Conservation (phyloP, 2,329 filamentous ascomycete genomes). For the Septoria linicola region DNA sequence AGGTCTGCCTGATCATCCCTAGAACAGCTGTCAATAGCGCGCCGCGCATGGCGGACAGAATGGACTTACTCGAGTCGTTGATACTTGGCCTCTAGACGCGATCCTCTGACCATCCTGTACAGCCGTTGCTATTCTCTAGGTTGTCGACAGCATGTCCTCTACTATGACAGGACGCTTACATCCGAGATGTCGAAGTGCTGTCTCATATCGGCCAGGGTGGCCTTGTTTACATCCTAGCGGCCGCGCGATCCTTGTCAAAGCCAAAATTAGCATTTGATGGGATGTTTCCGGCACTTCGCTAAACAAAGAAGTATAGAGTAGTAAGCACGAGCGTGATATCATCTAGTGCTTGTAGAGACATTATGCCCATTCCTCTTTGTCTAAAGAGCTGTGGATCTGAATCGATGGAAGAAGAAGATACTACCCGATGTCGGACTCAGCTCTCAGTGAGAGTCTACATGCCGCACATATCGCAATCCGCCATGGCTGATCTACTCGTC, state of each 20-base stretch:
- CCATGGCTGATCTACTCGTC: no score
- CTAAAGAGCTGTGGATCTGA: no score
- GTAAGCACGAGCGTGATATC: not conserved
- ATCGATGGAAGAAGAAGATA: no score
- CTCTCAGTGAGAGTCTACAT: no score
- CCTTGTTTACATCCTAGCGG: constrained; percentile 7
- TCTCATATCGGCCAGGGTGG: constrained; percentile 3
- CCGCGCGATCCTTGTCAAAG: constrained; percentile 5
- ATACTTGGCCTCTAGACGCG: constrained; percentile 2
- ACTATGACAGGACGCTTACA: not conserved
- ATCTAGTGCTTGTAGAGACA: no score
- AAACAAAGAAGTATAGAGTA: not conserved
- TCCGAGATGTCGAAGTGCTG: not conserved
- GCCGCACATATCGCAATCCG: no score
- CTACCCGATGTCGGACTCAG: no score
- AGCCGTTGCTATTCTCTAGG: not conserved
- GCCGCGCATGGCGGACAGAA: not conserved
- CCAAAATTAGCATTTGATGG: not conserved
- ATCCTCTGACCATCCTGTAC: constrained; percentile 6
- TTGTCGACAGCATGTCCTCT: not conserved
- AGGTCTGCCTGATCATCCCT: constrained; percentile 6
- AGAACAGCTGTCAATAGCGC: not conserved
- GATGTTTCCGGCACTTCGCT: not conserved
- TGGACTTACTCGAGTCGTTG: constrained; percentile 9
- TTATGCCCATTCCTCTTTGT: no score